A percentile compares a stretch with the other conserved stretches of the same genome.
These are phyloP conservation scores for Lentinula guzmanii DNA, from an alignment of 768 basidiomycete genomes.

Conservation along the genomic window DNA sequence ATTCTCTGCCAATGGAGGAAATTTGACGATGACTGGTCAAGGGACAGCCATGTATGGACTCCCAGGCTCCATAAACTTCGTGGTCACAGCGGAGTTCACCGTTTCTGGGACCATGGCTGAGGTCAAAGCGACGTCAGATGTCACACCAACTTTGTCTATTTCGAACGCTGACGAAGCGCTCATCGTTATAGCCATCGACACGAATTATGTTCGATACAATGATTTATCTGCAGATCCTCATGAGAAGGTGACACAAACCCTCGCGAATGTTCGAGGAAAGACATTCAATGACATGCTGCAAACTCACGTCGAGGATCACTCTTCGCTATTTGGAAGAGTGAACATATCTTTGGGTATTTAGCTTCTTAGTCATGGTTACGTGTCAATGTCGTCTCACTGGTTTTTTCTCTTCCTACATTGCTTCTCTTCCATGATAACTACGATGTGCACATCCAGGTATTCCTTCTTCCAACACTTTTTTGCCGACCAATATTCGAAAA, in stretches of 20 bases:
- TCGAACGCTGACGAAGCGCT: constrained; percentile 5
- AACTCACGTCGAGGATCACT: constrained; percentile 7
- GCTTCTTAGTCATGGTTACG: neutral
- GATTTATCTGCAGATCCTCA: constrained; percentile 7
- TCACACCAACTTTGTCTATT: neutral
- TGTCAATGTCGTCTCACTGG: neutral
- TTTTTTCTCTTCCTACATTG: neutral
- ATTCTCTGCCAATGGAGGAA: neutral
- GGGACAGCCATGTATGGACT: constrained; percentile 4
- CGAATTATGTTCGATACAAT: constrained; percentile 8
- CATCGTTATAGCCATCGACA: constrained; percentile 8
- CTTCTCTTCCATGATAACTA: neutral
- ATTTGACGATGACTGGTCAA: constrained; percentile 5
- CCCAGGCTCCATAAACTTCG: constrained; percentile 6
- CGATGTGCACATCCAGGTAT: neutral
- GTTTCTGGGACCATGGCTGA: constrained; percentile 1
- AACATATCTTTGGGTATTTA: constrained; percentile 7
- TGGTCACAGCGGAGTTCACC: constrained; percentile 1
- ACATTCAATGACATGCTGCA: neutral
- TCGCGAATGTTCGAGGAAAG: constrained; percentile 2
- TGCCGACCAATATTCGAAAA: constrained; percentile 4
- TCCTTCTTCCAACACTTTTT: neutral
- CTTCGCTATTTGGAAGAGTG: constrained; percentile 5
- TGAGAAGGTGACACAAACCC: neutral
- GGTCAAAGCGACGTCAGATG: neutral